Conservation (phyloP, 768 basidiomycete species). For the Amanita pallidorosea region DNA sequence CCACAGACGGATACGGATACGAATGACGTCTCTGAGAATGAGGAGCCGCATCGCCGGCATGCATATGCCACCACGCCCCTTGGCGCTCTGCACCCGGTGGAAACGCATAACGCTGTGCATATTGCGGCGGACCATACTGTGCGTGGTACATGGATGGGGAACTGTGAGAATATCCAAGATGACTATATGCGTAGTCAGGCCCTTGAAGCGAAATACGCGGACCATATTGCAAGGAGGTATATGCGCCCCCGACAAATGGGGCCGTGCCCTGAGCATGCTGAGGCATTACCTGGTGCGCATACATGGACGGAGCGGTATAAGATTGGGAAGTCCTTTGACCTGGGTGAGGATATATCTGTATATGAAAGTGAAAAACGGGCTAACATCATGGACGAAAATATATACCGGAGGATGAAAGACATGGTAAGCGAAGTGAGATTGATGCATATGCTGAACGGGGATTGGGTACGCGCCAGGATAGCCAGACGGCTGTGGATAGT, state of each 20-base stretch:
- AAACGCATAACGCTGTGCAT: slow-evolving; percentile 22
- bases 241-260: slow-evolving; percentile 15
- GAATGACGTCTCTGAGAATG: slow-evolving; percentile 18
- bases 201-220: slow-evolving; percentile 13
- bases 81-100: slow-evolving; percentile 27
- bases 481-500: slow-evolving; percentile 21
- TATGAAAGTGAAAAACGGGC: slow-evolving; percentile 29
- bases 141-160: slow-evolving; percentile 26
- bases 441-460: slow-evolving; percentile 27
- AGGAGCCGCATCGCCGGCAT: slow-evolving; percentile 17
- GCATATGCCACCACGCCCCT: slow-evolving; percentile 45
- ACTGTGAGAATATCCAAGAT: slow-evolving; percentile 20
- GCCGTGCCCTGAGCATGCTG: slow-evolving; percentile 14
- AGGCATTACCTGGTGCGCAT: slow-evolving; percentile 16
- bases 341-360: slow-evolving; percentile 29
- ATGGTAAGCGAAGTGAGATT: slow-evolving; percentile 23
- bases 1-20: slow-evolving; percentile 16
- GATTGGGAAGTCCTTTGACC: slow-evolving; percentile 18
- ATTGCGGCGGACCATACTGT: slow-evolving; percentile 26
- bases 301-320: slow-evolving; percentile 16
- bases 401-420: slow-evolving; percentile 23
- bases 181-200: slow-evolving; percentile 25
- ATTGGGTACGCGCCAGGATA: slow-evolving; percentile 38
- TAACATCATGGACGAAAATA: slow-evolving; percentile 13
- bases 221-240: slow-evolving; percentile 25